Evolutionary conservation across 2,329 filamentous ascomycete genomes (phyloP), one percentile per base, ranked within the genome.

Genomic region (Aspergillus arachidicola): DNA sequence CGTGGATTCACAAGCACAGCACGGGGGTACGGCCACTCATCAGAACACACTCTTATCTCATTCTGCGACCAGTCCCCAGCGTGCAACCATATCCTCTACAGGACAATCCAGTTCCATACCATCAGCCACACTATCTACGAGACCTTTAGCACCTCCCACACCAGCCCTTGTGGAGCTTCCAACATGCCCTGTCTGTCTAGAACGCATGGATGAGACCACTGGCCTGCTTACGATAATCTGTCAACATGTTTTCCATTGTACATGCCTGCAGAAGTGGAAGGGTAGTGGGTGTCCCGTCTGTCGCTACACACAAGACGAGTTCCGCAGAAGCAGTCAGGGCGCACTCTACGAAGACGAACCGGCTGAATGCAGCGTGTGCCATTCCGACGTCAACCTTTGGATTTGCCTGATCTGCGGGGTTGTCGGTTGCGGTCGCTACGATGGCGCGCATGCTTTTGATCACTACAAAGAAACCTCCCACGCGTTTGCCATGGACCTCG

Each of bases 181-280:
- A 2, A 98, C 95, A 1, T 99, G 95, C 68, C 94, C 95, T 0
- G 95, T 99, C 11, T 99, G 95, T 69, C 85, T 99, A 6, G 95
- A 99, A 77, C 90, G 94, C 55, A 99, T 99, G 95, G 95, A 99
- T 73, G 94, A 98, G 76, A 97, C 94, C 0, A 96, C 93, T 0
- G 95, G 95, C 0, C 83, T 99, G 2, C 87, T 99, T 74, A 99
- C 95, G 0, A 98, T 98, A 46, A 89, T 96, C 34, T 99, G 95
- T 75, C 94, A 98, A 73, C 95, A 99, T 72, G 93, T 98, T 58
- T 99, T 99, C 75, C 95, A 99, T 76, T 98, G 95, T 75, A 94
- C 90, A 1, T 99, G 95, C 78, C 84, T 99, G 0, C 92, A 97
- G 73, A 98, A 95, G 75, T 99, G 95, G 95, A 92, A 92, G 74